phyloP scores from a whole-genome alignment of 1,284 basidiomycete species.

The Abortiporus biennis region DNA sequence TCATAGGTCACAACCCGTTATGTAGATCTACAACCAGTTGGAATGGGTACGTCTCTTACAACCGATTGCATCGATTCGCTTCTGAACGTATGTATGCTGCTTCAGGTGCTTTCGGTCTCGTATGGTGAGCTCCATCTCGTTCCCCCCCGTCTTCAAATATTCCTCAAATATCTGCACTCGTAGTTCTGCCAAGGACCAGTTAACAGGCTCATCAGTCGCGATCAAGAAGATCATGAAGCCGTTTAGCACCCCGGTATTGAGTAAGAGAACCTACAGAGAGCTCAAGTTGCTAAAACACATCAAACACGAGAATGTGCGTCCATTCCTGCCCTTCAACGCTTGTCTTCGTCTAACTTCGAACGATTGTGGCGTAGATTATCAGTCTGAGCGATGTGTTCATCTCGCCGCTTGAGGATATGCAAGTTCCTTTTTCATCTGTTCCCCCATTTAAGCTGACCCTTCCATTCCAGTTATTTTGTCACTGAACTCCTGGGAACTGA shows the following conservation, averaged over 20 bases:
- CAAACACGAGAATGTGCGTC: slow-evolving; percentile 90
- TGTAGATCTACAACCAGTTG: slow-evolving; percentile 99
- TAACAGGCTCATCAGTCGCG: slow-evolving; percentile 89
- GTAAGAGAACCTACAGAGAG: slow-evolving; percentile 97
- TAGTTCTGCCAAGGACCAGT: slow-evolving; percentile 96
- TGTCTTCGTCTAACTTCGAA: background rate
- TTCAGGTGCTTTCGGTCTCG: slow-evolving; percentile 89
- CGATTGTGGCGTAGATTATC: slow-evolving; percentile 72
- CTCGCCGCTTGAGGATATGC: slow-evolving; percentile 97
- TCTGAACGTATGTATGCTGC: too few species aligned
- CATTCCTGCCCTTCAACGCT: background rate
- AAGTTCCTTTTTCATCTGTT: slow-evolving; percentile 26
- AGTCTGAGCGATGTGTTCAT: slow-evolving; percentile 99
- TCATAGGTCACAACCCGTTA: slow-evolving; percentile 92
- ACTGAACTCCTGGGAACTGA: slow-evolving; percentile 99
- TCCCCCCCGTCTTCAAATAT: background rate
- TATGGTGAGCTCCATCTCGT: slow-evolving; percentile 59
- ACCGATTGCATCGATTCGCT: slow-evolving; percentile 17
- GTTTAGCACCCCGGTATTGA: slow-evolving; percentile 90
- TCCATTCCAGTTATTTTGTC: slow-evolving; percentile 81
- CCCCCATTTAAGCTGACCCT: slow-evolving; percentile 8
- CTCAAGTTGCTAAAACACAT: slow-evolving; percentile 99
- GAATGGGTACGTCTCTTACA: slow-evolving; percentile 75
- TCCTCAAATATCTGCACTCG: background rate
- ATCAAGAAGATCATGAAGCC: slow-evolving; percentile 89